These are phyloP conservation scores for Trichoderma sp. DNA, from an alignment of 2,329 filamentous ascomycete species.

Conservation along the genomic window DNA sequence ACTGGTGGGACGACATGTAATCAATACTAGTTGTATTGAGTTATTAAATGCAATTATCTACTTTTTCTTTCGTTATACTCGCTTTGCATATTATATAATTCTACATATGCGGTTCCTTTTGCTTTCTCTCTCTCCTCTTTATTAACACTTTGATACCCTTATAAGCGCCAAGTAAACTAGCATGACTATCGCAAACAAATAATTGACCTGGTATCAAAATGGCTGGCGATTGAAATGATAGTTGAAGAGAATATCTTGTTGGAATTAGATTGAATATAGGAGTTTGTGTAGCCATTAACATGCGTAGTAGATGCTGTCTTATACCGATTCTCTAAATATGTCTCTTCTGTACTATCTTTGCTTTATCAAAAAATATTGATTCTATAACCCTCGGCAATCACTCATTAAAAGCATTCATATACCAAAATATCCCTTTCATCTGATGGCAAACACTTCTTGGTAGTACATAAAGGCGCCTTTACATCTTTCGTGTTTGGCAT, in stretches of 20 bases:
- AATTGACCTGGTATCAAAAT: rapidly evolving
- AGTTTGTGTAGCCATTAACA: not conserved
- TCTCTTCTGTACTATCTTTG: not conserved
- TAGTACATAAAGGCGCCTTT: not conserved
- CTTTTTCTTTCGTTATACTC: not conserved
- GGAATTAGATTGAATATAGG: not conserved
- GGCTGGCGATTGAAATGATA: not conserved
- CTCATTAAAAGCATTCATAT: not conserved
- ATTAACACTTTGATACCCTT: not conserved
- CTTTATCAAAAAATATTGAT: too few species aligned
- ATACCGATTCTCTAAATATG: not conserved
- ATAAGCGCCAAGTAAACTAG: not conserved
- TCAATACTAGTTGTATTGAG: rapidly evolving
- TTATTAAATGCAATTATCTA: not conserved
- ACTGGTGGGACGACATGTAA: not conserved
- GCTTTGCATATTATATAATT: not conserved
- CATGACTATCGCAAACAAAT: not conserved
- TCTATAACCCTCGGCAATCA: not conserved
- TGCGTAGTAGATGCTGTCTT: not conserved
- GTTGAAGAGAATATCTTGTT: not conserved
- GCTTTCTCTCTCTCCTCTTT: not conserved
- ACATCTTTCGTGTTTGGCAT: too few species aligned
- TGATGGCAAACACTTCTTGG: not conserved
- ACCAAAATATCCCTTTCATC: not conserved
- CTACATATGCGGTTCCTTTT: not conserved